A percentile compares a stretch with the other conserved stretches of the same genome.
Evolutionary conservation across 345 rosid species (phyloP).

Genomic region (Eucalyptus tenuipes): DNA sequence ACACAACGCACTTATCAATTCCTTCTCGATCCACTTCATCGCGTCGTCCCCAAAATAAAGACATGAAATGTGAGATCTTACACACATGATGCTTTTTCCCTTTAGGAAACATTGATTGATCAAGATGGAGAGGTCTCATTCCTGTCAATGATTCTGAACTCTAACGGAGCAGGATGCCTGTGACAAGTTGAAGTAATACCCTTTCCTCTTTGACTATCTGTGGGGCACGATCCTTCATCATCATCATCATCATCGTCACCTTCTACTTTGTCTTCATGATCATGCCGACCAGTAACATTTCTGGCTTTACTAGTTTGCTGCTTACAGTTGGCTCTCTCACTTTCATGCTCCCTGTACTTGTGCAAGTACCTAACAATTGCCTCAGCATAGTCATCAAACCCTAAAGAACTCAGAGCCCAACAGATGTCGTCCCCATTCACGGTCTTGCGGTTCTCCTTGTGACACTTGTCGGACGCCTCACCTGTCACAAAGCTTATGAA

Average conservation of each 20-base stretch:
- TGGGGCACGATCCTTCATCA: slow-evolving; percentile 13
- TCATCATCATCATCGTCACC: neutral
- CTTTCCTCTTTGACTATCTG: neutral
- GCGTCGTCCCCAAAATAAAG: neutral
- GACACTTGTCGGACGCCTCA: slow-evolving; percentile 83
- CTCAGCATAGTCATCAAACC: slow-evolving; percentile 63
- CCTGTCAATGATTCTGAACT: slow-evolving; percentile 35
- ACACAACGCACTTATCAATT: neutral
- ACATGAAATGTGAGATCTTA: neutral
- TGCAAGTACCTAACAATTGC: slow-evolving; percentile 52
- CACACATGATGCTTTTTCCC: neutral
- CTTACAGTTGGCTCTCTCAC: slow-evolving; percentile 14
- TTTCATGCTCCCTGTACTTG: slow-evolving; percentile 52
- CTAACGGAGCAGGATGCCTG: neutral
- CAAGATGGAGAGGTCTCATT: slow-evolving; percentile 22
- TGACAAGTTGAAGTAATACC: neutral
- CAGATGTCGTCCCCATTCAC: slow-evolving; percentile 79
- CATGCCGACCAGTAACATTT: neutral
- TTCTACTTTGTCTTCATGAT: slow-evolving; percentile 15
- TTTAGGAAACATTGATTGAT: neutral
- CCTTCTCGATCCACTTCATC: neutral
- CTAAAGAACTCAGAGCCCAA: slow-evolving; percentile 70
- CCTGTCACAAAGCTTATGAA: slow-evolving; percentile 74
- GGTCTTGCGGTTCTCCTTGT: slow-evolving; percentile 81
- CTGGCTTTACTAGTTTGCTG: neutral